Conservation (phyloP, 495 filamentous ascomycete genomes). For the Penicillium cataractarum region DNA sequence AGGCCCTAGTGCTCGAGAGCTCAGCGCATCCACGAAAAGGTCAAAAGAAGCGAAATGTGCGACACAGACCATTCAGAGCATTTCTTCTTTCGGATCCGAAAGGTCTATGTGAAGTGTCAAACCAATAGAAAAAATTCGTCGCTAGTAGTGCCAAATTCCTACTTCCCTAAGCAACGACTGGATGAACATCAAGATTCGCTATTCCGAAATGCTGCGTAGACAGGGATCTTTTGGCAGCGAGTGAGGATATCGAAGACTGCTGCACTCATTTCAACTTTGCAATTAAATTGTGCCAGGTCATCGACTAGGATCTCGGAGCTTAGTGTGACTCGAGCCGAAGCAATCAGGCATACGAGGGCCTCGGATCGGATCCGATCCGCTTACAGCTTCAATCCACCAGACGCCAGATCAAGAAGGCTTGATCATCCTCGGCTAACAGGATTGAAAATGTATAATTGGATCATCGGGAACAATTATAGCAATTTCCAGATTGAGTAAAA, state of each 20-base stretch:
- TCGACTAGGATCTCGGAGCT: neutral
- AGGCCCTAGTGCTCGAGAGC: neutral
- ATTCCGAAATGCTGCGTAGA: neutral
- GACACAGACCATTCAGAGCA: neutral
- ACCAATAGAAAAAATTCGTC: neutral
- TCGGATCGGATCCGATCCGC: slow-evolving; percentile 1
- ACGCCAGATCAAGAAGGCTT: neutral
- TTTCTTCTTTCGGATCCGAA: neutral
- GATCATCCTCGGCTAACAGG: too few species aligned
- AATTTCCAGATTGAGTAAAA: neutral
- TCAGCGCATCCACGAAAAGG: neutral
- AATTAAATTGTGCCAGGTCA: neutral
- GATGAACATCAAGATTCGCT: neutral
- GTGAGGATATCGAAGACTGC: neutral
- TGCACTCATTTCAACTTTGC: neutral
- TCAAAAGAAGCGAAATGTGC: neutral
- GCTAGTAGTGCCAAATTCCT: neutral
- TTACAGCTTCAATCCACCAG: neutral
- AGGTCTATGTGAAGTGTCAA: neutral
- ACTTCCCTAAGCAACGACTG: neutral
- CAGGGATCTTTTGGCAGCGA: neutral
- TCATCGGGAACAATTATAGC: neutral
- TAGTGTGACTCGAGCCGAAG: neutral
- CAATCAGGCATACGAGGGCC: neutral
- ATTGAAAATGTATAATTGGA: too few species aligned